Percentiles rank a stretch among this genome's conserved stretches.
Evolutionary conservation across 768 basidiomycete species (phyloP).

Genomic region (Tremella fuciformis): DNA sequence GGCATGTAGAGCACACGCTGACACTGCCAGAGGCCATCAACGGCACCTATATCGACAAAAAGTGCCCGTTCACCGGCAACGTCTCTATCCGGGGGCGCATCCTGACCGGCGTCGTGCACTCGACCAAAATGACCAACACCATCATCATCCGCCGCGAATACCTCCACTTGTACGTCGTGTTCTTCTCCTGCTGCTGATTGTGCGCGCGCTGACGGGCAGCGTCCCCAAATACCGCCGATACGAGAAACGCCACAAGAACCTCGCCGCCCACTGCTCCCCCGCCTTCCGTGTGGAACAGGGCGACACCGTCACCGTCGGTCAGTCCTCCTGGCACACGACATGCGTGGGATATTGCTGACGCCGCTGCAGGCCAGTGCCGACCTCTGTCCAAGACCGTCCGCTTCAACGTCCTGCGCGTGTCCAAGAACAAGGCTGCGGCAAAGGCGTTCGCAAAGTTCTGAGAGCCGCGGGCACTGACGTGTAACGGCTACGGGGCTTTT

Average conservation of each 20-base stretch:
- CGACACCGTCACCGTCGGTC: constrained; percentile 87
- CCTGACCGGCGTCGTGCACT: constrained; percentile 93
- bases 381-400: constrained; percentile 98
- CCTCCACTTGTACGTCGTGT: constrained; percentile 46
- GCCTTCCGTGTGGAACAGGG: constrained; percentile 97
- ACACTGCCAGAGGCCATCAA: constrained; percentile 73
- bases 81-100: constrained; percentile 99
- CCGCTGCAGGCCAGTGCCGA: constrained; percentile 81
- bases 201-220: constrained; percentile 56
- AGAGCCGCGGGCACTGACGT: not conserved
- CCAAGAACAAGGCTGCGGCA: constrained; percentile 83
- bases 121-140: constrained; percentile 99
- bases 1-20: not conserved
- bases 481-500: constrained; percentile 1
- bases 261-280: constrained; percentile 93
- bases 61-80: constrained; percentile 97
- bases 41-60: constrained; percentile 98
- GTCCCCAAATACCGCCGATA: constrained; percentile 99
- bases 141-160: constrained; percentile 78
- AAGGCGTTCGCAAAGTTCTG: constrained; percentile 92
- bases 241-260: constrained; percentile 85
- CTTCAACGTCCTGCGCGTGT: constrained; percentile 96
- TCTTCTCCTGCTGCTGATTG: not conserved
- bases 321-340: not conserved
- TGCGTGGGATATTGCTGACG: constrained; percentile 12